These are phyloP conservation scores for Tetrastigma voinierianum DNA, from an alignment of 164 flowering plant species.

Conservation along the genomic window DNA sequence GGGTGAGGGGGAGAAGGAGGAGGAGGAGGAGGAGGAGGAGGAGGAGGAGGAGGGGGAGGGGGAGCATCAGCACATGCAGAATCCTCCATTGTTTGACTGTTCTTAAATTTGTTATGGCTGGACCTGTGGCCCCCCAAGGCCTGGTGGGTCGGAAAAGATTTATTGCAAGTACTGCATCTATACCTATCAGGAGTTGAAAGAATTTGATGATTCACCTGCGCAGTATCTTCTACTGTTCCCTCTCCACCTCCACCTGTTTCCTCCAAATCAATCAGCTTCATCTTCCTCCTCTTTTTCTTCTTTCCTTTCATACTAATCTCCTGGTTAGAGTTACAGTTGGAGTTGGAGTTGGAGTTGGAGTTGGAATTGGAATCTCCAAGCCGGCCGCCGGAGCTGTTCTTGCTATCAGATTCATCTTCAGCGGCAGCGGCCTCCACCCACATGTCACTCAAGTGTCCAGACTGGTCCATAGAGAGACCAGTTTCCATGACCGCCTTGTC, in stretches of 20 bases:
- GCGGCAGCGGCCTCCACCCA: neutral
- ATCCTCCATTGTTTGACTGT: neutral
- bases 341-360: neutral
- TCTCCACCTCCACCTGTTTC: conserved; percentile 19
- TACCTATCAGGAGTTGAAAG: neutral
- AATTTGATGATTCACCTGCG: neutral
- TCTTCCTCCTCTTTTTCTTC: conserved; percentile 26
- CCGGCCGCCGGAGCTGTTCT: neutral
- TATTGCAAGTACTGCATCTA: conserved; percentile 45
- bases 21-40: too few relatives aligned
- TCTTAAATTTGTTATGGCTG: conserved; percentile 45
- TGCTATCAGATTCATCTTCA: neutral
- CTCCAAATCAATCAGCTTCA: conserved; percentile 30
- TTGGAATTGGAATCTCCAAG: neutral
- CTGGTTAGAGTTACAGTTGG: neutral
- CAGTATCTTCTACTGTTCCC: neutral
- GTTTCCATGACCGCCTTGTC: neutral
- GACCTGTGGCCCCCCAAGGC: conserved; percentile 79
- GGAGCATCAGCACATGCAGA: neutral
- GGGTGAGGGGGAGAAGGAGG: too few relatives aligned
- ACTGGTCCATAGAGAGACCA: neutral
- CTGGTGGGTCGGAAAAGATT: conserved; percentile 48
- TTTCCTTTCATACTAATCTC: neutral
- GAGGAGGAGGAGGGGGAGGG: too few relatives aligned
- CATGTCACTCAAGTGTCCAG: neutral